Evolutionary conservation across 2,329 filamentous ascomycete species (phyloP).

Genomic region (Cyanodermella asteris): DNA sequence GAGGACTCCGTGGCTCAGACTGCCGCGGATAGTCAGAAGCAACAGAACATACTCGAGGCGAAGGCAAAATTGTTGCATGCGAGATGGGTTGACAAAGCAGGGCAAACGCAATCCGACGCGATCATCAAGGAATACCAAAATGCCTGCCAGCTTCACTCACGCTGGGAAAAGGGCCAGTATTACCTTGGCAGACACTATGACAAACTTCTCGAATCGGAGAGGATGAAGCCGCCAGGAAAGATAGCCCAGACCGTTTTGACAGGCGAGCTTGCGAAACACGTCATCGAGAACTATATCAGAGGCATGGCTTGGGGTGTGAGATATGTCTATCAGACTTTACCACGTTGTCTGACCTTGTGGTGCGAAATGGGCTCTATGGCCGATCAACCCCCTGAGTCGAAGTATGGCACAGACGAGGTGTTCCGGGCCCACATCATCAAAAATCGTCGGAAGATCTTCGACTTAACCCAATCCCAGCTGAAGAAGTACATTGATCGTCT

Average conservation of each 20-base stretch:
- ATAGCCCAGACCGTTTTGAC: slow-evolving; percentile 56
- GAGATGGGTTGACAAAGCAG: slow-evolving; percentile 92
- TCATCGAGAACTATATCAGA: slow-evolving; percentile 82
- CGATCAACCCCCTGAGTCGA: slow-evolving; percentile 33
- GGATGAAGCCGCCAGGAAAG: slow-evolving; percentile 49
- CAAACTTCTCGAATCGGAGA: slow-evolving; percentile 80
- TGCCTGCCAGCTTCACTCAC: slow-evolving; percentile 31
- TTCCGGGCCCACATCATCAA: slow-evolving; percentile 25
- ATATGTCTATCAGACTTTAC: slow-evolving; percentile 86
- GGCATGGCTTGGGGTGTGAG: slow-evolving; percentile 79
- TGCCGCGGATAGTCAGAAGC: slow-evolving; percentile 19
- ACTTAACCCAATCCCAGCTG: slow-evolving; percentile 49
- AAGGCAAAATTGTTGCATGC: slow-evolving; percentile 61
- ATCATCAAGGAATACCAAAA: slow-evolving; percentile 65
- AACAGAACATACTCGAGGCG: slow-evolving; percentile 29
- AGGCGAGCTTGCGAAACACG: slow-evolving; percentile 67
- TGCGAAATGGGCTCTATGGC: slow-evolving; percentile 67
- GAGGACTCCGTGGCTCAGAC: slow-evolving; percentile 14
- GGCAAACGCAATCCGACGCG: slow-evolving; percentile 67
- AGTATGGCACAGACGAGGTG: slow-evolving; percentile 19
- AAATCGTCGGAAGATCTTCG: slow-evolving; percentile 41
- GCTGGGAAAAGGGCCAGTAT: slow-evolving; percentile 95
- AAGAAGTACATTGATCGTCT: slow-evolving; percentile 49
- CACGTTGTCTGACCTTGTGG: slow-evolving; percentile 82
- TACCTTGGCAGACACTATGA: slow-evolving; percentile 95